A percentile compares a stretch with the other conserved stretches of the same genome.
Conservation (phyloP, 208 protist species). For the Zelonia costaricensis region DNA sequence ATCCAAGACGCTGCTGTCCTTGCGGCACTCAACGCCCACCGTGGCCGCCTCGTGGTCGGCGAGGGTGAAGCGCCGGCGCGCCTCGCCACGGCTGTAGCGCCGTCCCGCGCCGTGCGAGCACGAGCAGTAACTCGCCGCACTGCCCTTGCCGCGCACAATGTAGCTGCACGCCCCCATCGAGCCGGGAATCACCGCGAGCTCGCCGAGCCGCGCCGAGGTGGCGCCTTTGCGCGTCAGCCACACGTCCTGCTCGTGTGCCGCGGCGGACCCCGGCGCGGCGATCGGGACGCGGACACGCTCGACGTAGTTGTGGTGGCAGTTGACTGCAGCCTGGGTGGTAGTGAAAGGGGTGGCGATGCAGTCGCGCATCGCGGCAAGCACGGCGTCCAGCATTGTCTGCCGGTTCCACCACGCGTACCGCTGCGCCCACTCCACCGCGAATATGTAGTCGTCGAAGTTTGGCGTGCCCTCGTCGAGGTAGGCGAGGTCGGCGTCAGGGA, state of each 20-base stretch:
- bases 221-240: slow-evolving; percentile 91
- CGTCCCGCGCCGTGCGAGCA: slow-evolving; percentile 88
- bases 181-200: slow-evolving; percentile 88
- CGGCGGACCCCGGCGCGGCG: not conserved
- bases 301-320: slow-evolving; percentile 94
- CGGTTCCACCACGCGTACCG: slow-evolving; percentile 77
- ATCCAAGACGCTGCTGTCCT: slow-evolving; percentile 80
- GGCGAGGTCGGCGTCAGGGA: slow-evolving; percentile 73
- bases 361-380: slow-evolving; percentile 58
- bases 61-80: slow-evolving; percentile 78
- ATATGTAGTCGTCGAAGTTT: slow-evolving; percentile 86
- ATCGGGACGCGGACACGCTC: slow-evolving; percentile 31
- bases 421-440: slow-evolving; percentile 86
- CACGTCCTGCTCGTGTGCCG: slow-evolving; percentile 38
- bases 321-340: slow-evolving; percentile 56
- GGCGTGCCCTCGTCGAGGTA: slow-evolving; percentile 79
- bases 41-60: slow-evolving; percentile 73
- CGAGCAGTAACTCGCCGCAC: slow-evolving; percentile 60
- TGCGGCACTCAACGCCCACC: slow-evolving; percentile 69
- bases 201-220: slow-evolving; percentile 65
- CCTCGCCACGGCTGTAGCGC: slow-evolving; percentile 70
- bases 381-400: slow-evolving; percentile 78
- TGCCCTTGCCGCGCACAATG: slow-evolving; percentile 89
- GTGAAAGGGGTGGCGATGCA: slow-evolving; percentile 43
- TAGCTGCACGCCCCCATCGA: slow-evolving; percentile 88